Evolutionary conservation across 768 basidiomycete genomes (phyloP), one percentile per base, ranked within the genome.

Genomic region (Kwoniella sp.): DNA sequence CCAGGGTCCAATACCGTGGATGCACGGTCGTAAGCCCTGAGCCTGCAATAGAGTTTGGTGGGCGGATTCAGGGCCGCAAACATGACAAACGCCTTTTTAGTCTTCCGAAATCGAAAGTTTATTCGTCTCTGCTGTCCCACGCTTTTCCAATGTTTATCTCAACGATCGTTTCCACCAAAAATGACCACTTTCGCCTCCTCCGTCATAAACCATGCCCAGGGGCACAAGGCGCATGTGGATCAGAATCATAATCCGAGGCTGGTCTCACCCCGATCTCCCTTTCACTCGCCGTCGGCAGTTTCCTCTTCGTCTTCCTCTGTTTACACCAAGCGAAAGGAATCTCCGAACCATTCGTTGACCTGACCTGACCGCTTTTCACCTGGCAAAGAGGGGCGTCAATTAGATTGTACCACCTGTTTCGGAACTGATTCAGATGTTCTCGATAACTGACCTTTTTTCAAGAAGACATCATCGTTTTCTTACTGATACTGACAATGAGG

Each of bases 391-490:
- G 20, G 41, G 41, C 41, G 41, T 45, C 41, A 45, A 45, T 45
- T 45, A 45, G 41, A 45, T 45, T 45, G 41, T 45, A 45, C 41
- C 11, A 45, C 41, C 41, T 45, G 62, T 63, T 47, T 63, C 55
- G 62, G 62, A 63, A 63, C 62, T 63, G 62, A 63, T 37, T 63
- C 62, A 63, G 41, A 63, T 61, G n/a, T 12, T 55, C 48, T n/a
- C 4, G 41, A 45, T 45, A 45, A 45, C 41, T 45, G 41, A 45
- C 17, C n/a, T 37, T 20, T 22, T 41, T 45, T 28, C 23, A 13
- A 34, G 26, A 25, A 51, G 29, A 45, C 37, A n/a, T 47, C 54
- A 30, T 52, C 26, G 13, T 15, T 31, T 52, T 52, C 34, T 4
- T 25, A 34, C 11, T 23, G 4, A 29, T 22, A 23, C 5, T 38